Base-by-base conservation (phyloP, 164 flowering plant genomes). In the Aristolochia fimbriata region DNA sequence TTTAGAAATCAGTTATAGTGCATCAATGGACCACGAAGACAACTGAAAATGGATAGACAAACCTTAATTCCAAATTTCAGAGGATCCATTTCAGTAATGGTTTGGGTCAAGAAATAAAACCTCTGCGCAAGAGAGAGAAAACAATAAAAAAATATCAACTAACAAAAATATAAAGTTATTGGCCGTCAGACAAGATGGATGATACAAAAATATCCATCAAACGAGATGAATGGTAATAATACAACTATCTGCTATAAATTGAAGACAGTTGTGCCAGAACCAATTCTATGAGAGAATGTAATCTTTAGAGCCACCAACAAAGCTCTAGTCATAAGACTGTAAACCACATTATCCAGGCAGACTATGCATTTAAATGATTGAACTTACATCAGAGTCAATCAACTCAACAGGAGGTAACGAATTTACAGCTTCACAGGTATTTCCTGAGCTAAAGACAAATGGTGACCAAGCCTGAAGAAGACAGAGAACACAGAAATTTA, bases 381-480 rank as follows among this genome's bases (percentile, higher is more conserved):
- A 71, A 78, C 95, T 75, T 67, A 85, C 98, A 52, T 33, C 55
- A 63, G 83, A 55, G 53, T 83, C 82, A 58, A 87, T 24, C 50
- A 57, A 76, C 45, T 71, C 70, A 30, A 51, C 51, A 43, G 74
- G 60, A 64, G 63, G 56, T 64, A 57, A 70, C 10, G 25, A 48
- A 48, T 60, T 66, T n/a, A 68, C 67, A 20, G 67, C 68, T 56
- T 69, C 81, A 68, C 55, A 62, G 60, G 60, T 56, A 67, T 24
- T 56, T 63, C 81, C 85, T 15, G 68, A 22, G 43, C 77, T 71
- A 69, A 79, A 24, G 51, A 41, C 48, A 77, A 88, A 78, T 13
- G 98, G 96, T 7, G 72, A 80, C 98, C 98, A 92, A 47, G 80
- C 88, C 98, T 92, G 62, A 47, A 62, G 47, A 73, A 52, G 13